A percentile compares a stretch with the other conserved stretches of the same genome.
Conservation (phyloP, 495 filamentous ascomycete genomes). For the Aspergillus steynii region DNA sequence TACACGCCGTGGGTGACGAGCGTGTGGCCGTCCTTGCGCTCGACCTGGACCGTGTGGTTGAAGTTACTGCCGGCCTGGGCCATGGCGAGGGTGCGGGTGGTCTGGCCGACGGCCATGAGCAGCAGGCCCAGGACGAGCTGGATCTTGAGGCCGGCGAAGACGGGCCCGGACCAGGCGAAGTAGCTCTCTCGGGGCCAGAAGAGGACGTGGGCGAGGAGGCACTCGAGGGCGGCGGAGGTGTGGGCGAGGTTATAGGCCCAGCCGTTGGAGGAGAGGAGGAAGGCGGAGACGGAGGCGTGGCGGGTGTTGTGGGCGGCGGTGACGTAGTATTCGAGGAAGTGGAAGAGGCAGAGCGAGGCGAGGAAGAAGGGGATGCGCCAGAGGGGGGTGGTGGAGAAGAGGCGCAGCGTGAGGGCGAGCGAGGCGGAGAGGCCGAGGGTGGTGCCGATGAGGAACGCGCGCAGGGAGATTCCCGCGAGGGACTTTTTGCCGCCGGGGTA, state of each 20-base stretch:
- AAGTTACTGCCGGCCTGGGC: constrained; percentile 86
- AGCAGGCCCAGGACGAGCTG: constrained; percentile 55
- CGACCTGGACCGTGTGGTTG: constrained; percentile 79
- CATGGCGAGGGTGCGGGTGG: constrained; percentile 77
- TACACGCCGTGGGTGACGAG: constrained; percentile 78
- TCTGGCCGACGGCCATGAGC: constrained; percentile 71
- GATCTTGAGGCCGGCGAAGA: constrained; percentile 21
- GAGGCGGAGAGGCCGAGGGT: constrained; percentile 46
- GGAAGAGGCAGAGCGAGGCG: constrained; percentile 73
- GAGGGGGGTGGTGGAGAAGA: constrained; percentile 46
- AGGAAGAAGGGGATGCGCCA: constrained; percentile 88
- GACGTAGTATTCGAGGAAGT: constrained; percentile 93
- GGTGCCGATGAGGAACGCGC: constrained; percentile 61
- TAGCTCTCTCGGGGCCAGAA: constrained; percentile 49
- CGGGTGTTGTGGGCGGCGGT: constrained; percentile 82
- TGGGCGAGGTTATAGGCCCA: constrained; percentile 84
- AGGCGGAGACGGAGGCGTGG: constrained; percentile 68
- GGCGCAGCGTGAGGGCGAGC: constrained; percentile 46
- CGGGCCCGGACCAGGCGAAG: constrained; percentile 23
- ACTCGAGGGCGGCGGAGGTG: constrained; percentile 68
- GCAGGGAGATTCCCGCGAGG: constrained; percentile 76
- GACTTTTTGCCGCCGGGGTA: constrained; percentile 64
- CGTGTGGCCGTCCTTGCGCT: constrained; percentile 63
- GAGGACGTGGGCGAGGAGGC: constrained; percentile 56
- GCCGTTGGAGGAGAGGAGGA: constrained; percentile 85